Percentiles rank a stretch among this genome's conserved stretches.
phyloP scores from a whole-genome alignment of 2,329 filamentous ascomycete genomes.

The Aurifilum marmelostoma region DNA sequence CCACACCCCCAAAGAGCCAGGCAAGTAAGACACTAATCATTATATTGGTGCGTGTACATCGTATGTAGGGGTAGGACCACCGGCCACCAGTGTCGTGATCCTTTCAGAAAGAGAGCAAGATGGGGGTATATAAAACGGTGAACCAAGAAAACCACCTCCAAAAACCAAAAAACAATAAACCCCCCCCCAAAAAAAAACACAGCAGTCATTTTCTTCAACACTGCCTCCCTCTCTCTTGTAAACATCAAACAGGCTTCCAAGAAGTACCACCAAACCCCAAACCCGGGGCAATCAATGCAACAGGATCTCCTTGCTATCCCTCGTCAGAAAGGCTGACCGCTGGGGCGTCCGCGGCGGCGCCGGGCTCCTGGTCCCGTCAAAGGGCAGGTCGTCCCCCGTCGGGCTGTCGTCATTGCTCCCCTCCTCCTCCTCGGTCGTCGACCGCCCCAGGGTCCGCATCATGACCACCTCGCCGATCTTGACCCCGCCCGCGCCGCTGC shows the following conservation, averaged over 20 bases:
- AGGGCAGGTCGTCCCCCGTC: not conserved
- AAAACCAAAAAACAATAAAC: not conserved
- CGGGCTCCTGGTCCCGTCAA: constrained; percentile 14
- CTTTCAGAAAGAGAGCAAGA: not conserved
- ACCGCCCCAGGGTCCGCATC: constrained; percentile 21
- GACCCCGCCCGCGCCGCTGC: not conserved
- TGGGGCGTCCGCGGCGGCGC: constrained; percentile 1
- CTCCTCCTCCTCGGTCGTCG: constrained; percentile 10
- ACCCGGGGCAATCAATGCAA: not conserved
- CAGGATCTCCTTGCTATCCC: constrained; percentile 24
- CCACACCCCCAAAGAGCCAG: not conserved
- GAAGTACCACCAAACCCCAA: not conserved
- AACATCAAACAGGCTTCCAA: not conserved
- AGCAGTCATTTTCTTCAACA: not conserved
- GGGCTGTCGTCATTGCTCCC: not conserved
- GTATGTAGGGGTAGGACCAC: not conserved
- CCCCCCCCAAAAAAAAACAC: not conserved
- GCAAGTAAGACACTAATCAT: not conserved
- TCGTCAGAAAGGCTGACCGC: constrained; percentile 4
- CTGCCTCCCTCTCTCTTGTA: not conserved
- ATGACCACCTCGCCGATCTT: constrained; percentile 14
- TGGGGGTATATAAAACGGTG: not conserved
- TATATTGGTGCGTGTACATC: not conserved
- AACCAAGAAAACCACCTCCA: not conserved
- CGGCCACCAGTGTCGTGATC: not conserved